These are phyloP conservation scores for Coemansia sp. DNA, from an alignment of 192 early-diverging fungal species.

Conservation along the genomic window DNA sequence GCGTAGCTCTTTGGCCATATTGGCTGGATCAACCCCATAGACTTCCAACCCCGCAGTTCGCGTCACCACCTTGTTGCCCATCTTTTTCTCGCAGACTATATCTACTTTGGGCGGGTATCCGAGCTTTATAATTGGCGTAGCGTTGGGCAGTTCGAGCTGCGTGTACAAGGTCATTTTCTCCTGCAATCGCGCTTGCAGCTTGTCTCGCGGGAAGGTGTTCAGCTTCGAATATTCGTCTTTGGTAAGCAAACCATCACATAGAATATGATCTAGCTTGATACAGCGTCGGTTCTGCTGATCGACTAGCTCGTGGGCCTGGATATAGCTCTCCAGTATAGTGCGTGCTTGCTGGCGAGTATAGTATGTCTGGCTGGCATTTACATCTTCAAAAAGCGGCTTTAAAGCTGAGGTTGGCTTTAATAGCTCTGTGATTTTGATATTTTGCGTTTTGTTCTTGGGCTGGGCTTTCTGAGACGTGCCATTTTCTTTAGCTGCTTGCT, in stretches of 20 bases:
- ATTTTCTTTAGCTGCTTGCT: not conserved
- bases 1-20: conserved; percentile 41
- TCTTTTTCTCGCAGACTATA: conserved; percentile 45
- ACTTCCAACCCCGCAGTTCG: conserved; percentile 39
- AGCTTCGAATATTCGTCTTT: conserved; percentile 66
- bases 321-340: conserved; percentile 60
- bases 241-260: conserved; percentile 65
- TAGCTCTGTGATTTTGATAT: conserved; percentile 51
- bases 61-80: conserved; percentile 52
- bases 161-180: conserved; percentile 51
- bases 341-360: conserved; percentile 63
- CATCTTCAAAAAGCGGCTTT: conserved; percentile 56
- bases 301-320: conserved; percentile 59
- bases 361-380: conserved; percentile 53
- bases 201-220: conserved; percentile 57
- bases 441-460: not conserved
- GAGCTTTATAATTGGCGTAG: conserved; percentile 14
- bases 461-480: not conserved
- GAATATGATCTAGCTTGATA: conserved; percentile 63
- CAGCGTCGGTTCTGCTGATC: conserved; percentile 58
- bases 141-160: conserved; percentile 24
- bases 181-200: conserved; percentile 51
- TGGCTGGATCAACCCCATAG: conserved; percentile 35
- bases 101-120: conserved; percentile 32
- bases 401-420: conserved; percentile 55